Percentiles rank a stretch among this genome's conserved stretches.
Evolutionary conservation across 2,329 filamentous ascomycete species (phyloP).

Genomic region (Colletotrichum somersetense): DNA sequence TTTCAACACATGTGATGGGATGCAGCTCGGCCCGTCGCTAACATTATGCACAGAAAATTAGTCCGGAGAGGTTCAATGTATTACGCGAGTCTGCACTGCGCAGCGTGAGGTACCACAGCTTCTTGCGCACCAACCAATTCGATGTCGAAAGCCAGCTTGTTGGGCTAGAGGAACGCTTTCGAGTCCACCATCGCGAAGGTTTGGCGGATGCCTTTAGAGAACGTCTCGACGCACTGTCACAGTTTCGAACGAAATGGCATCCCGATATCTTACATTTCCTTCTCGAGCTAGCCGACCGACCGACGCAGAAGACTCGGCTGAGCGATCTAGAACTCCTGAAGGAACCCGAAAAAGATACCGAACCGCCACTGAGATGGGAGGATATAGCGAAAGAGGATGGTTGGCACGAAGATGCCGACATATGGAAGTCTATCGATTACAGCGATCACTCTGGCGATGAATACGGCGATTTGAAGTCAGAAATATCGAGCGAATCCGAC

Average conservation of each 20-base stretch:
- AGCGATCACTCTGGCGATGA: constrained; percentile 75
- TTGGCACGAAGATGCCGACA: constrained; percentile 72
- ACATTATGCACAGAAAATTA: constrained; percentile 43
- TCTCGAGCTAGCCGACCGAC: constrained; percentile 84
- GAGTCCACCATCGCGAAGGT: constrained; percentile 81
- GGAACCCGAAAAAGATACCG: constrained; percentile 57
- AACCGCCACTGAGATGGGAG: constrained; percentile 76
- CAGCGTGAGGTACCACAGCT: constrained; percentile 66
- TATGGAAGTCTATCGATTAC: constrained; percentile 81
- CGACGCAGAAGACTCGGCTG: constrained; percentile 76
- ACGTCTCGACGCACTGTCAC: constrained; percentile 70
- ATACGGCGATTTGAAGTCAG: constrained; percentile 53
- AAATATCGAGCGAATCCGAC: constrained; percentile 50
- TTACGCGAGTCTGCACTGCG: constrained; percentile 64
- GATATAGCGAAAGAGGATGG: constrained; percentile 84
- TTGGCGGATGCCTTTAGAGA: constrained; percentile 78
- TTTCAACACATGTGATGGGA: constrained; percentile 15
- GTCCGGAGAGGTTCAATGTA: constrained; percentile 55
- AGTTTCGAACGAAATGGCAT: constrained; percentile 70
- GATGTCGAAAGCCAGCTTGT: constrained; percentile 74
- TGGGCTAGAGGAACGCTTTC: constrained; percentile 88
- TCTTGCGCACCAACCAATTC: constrained; percentile 80
- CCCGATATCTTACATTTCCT: constrained; percentile 86
- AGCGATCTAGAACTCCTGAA: constrained; percentile 70
- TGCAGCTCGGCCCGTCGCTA: constrained; percentile 18